Evolutionary conservation across 495 filamentous ascomycete species (phyloP), one percentile per base, ranked within the genome.

Genomic region (Apiosordaria backusii): DNA sequence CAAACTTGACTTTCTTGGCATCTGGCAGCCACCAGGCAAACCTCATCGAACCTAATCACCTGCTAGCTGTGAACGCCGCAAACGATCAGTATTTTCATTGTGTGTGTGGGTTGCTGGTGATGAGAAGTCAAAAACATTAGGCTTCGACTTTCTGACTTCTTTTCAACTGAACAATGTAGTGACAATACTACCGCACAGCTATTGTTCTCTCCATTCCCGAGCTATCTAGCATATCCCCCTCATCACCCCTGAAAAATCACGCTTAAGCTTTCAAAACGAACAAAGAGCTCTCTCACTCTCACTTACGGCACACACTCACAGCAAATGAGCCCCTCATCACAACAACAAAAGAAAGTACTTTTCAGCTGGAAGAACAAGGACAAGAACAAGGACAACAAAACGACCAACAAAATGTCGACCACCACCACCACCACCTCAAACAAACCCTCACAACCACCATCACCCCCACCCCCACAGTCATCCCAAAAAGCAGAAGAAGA

Each of bases 401-500:
- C 29, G 5, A 35, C 29, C 29, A 45, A 7, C 35, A 45, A 7
- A 45, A 45, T 45, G 35, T 4, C 35, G 16, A 45, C 35, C 35
- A 45, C 35, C 35, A 18, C 35, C 1, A 45, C 35, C 35, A 45
- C 35, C 35, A 45, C 35, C 27, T 4, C 27, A 3, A 29, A 4
- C 27, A 29, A 60, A 60, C 18, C 23, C 4, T 53, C n/a, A 57
- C 59, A n/a, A 63, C 6, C n/a, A 27, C n/a, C 6, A 60, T 59
- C 45, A 50, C 9, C 18, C 9, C 13, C 19, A 22, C 23, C 9
- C 53, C 23, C 50, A 23, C 18, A n/a, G n/a, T 7, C 16, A n/a
- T 19, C 45, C 1, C 10, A 21, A n/a, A 58, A n/a, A n/a, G 35
- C 10, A 29, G 27, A 29, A 29, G 27, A 29, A 29, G 27, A 29